A percentile compares a stretch with the other conserved stretches of the same genome.
Conservation (phyloP, 2,329 filamentous ascomycete genomes). For the Colletotrichum acutatum region DNA sequence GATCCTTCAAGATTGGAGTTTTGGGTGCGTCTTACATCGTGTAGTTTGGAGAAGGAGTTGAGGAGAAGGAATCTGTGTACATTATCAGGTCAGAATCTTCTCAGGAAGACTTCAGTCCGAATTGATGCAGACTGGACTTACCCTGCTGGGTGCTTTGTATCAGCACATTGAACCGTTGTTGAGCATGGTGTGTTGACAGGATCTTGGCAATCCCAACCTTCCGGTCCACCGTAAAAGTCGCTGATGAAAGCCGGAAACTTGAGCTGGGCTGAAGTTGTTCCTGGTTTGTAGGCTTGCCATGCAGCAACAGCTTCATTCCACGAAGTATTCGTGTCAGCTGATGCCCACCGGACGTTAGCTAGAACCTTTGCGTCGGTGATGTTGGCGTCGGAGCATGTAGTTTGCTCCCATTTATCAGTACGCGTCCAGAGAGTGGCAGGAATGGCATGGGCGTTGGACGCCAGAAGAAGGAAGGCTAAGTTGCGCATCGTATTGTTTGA, state of each 20-base stretch:
- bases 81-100: not conserved
- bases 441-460: not conserved
- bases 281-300: slow-evolving; percentile 2
- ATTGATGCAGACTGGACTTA: not conserved
- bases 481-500: not conserved
- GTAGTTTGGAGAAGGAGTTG: slow-evolving; percentile 12
- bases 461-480: not conserved
- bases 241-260: slow-evolving; percentile 14
- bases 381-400: slow-evolving; percentile 1
- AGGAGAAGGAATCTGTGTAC: not conserved
- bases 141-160: slow-evolving; percentile 11
- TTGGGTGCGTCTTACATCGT: not conserved
- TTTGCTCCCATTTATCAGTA: not conserved
- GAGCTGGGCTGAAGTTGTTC: not conserved
- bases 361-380: slow-evolving; percentile 24
- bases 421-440: not conserved
- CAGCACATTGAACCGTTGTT: slow-evolving; percentile 7
- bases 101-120: no score
- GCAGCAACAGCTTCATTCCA: slow-evolving; percentile 4
- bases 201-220: slow-evolving; percentile 24
- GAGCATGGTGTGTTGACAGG: slow-evolving; percentile 13
- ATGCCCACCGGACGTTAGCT: not conserved
- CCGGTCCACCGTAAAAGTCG: slow-evolving; percentile 21
- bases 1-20: not conserved
- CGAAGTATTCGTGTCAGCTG: slow-evolving; percentile 5